These are phyloP conservation scores for Candida chilensis DNA, from an alignment of 805 yeast species.

Conservation along the genomic window DNA sequence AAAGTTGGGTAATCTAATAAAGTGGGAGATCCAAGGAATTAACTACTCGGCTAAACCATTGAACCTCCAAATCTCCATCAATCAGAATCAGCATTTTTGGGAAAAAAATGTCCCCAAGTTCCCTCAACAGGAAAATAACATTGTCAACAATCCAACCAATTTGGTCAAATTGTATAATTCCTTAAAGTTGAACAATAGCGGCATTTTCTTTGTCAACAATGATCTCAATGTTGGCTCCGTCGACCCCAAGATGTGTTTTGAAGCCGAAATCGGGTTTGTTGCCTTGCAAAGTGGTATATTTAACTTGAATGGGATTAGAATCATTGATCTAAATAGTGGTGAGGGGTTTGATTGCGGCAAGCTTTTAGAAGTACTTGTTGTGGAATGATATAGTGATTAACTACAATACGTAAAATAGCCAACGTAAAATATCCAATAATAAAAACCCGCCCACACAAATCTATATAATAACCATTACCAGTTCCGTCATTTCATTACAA, in stretches of 20 bases:
- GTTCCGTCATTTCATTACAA: no score
- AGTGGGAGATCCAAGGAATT: slow-evolving; percentile 58
- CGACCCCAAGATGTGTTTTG: slow-evolving; percentile 55
- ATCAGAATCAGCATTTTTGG: slow-evolving; percentile 21
- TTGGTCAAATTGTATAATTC: slow-evolving; percentile 23
- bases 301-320: slow-evolving; percentile 53
- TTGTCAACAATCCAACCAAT: slow-evolving; percentile 17
- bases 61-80: slow-evolving; percentile 41
- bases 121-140: slow-evolving; percentile 8
- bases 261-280: slow-evolving; percentile 49
- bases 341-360: slow-evolving; percentile 66
- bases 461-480: no score
- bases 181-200: slow-evolving; percentile 33
- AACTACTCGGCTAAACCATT: slow-evolving; percentile 46
- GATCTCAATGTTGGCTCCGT: slow-evolving; percentile 56
- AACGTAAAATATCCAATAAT: no score
- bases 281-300: slow-evolving; percentile 61
- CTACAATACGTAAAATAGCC: no score
- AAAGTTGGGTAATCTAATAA: slow-evolving; percentile 47
- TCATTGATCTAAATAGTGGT: slow-evolving; percentile 55
- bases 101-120: slow-evolving; percentile 22
- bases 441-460: no score
- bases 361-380: slow-evolving; percentile 59
- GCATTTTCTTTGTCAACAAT: slow-evolving; percentile 55
- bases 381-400: no score